Base-by-base conservation (phyloP, 805 yeast species). In the Aciculoconidium aculeatum region DNA sequence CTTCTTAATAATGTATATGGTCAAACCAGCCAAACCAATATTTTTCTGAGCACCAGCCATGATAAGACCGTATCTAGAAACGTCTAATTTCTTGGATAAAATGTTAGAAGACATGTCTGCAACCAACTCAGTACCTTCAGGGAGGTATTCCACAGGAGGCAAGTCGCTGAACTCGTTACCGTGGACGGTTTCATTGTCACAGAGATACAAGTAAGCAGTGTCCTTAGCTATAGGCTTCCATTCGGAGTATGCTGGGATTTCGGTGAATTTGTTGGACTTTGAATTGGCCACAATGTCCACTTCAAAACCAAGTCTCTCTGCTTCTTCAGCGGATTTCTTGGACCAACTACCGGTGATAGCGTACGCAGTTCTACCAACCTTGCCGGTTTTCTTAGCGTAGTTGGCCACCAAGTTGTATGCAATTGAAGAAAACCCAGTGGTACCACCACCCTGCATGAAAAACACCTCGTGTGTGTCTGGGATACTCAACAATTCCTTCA, bases 11-110 rank as follows among this genome's bases (percentile, higher is more conserved):
- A 92, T 90, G 56, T 87, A 90, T 39, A 92, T 70, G 10, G 96
- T 81, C 41, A 92, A 74, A 21, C 99, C 98, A 7, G 99, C 96
- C 50, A 92, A 65, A 32, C 99, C 98, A 51, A 92, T 86, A 56
- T 92, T 92, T 61, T 92, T 92, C 62, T 92, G 99, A 15, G 97
- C 99, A 39, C 99, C 99, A 11, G 96, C 98, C 75, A 88, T 78
- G 38, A 92, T 79, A 15, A 87, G 64, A 29, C 96, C 97, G 51
- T 75, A 90, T 56, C 84, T 79, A 32, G 83, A 64, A 23, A 92
- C 80, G 47, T 90, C 96, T 28, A 92, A 56, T 41, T 72, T 63
- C 42, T 82, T 79, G 13, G 95, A 84, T 42, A 92, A 66, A 50
- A 92, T 80, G 57, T 90, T 86, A 25, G 96, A 88, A 2, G 96